A percentile compares a stretch with the other conserved stretches of the same genome.
These are phyloP conservation scores for Cunninghamia lanceolata DNA, from an alignment of 75 land plant genomes.

Conservation along the genomic window DNA sequence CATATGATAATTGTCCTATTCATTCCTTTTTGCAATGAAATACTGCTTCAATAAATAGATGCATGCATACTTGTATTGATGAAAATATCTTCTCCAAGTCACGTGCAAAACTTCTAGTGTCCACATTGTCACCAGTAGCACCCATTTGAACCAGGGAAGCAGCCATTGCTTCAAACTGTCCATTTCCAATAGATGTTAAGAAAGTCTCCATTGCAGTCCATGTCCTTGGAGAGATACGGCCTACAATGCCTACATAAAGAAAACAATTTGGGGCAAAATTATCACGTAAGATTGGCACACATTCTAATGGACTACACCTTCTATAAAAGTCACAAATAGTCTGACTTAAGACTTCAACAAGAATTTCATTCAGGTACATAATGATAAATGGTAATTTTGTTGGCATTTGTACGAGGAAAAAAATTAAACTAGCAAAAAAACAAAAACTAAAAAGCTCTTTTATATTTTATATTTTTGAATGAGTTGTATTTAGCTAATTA, in stretches of 20 bases:
- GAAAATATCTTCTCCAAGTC: conserved; percentile 92
- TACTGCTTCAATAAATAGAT: background rate
- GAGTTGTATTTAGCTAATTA: background rate
- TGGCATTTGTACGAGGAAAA: background rate
- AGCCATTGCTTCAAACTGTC: conserved; percentile 93
- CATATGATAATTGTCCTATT: background rate
- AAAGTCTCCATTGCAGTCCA: conserved; percentile 98
- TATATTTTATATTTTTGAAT: background rate
- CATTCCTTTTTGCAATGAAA: background rate
- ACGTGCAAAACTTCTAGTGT: conserved; percentile 69
- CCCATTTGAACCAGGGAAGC: conserved; percentile 89
- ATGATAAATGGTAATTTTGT: background rate
- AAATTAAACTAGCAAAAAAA: background rate
- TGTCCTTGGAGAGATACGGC: conserved; percentile 92
- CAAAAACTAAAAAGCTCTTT: background rate
- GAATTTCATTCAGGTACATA: background rate
- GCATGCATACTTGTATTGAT: conserved; percentile 63
- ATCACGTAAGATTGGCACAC: background rate
- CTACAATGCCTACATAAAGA: conserved; percentile 85
- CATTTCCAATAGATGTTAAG: conserved; percentile 73
- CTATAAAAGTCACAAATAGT: background rate
- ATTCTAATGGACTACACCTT: background rate
- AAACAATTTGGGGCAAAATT: background rate
- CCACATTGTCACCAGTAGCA: conserved; percentile 73
- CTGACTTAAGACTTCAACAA: background rate